Evolutionary conservation across 306 rosid species (phyloP).

Genomic region (Dryas drummondii): DNA sequence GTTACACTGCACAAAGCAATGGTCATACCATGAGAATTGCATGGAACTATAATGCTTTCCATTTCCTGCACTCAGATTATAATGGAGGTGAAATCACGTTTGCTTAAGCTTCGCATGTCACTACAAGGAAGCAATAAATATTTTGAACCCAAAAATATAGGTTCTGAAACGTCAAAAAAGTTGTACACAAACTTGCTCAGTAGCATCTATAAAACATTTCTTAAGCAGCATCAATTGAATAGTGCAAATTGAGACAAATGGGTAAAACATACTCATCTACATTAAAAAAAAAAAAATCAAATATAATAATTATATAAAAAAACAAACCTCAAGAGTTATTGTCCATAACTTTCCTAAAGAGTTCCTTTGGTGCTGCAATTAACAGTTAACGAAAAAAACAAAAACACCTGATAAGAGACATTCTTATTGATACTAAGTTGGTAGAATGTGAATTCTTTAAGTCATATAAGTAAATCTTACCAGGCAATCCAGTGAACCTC

Average conservation of each 20-base stretch:
- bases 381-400: constrained; percentile 21
- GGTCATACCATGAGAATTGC: neutral
- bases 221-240: neutral
- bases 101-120: neutral
- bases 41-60: neutral
- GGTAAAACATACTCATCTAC: neutral
- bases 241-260: neutral
- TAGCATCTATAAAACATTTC: neutral
- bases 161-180: neutral
- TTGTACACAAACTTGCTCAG: neutral
- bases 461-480: constrained; percentile 38
- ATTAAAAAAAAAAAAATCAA: neutral
- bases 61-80: too few relatives aligned
- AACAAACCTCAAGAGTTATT: constrained; percentile 46
- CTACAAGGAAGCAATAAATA: neutral
- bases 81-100: too few relatives aligned
- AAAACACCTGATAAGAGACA: constrained; percentile 24
- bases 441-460: constrained; percentile 10
- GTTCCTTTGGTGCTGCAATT: constrained; percentile 76
- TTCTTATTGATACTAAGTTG: constrained; percentile 13
- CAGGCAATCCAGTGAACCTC: constrained; percentile 84
- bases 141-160: neutral
- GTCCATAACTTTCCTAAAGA: constrained; percentile 61
- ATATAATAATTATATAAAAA: neutral
- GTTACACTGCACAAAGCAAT: neutral